These are phyloP conservation scores for Podospora australis DNA, from an alignment of 495 filamentous ascomycete genomes.

Conservation along the genomic window DNA sequence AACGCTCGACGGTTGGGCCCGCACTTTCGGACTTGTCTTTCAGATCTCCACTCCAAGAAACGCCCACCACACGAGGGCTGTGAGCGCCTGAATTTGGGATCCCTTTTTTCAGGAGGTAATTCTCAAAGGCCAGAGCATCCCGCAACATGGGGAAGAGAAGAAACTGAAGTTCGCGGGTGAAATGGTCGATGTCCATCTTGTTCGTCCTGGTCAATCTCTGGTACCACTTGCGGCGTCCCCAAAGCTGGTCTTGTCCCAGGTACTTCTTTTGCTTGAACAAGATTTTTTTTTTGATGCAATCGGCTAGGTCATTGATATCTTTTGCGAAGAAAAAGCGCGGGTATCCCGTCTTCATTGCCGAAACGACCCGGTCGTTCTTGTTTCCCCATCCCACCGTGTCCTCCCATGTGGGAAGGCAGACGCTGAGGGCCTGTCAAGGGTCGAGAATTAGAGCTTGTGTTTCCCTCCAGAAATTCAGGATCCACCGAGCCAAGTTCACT, in stretches of 20 bases:
- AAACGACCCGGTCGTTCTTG: constrained; percentile 16
- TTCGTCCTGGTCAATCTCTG: not conserved
- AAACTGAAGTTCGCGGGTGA: too few relatives aligned
- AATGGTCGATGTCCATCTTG: not conserved
- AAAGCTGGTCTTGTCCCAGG: too few relatives aligned
- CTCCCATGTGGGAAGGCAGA: constrained; percentile 24
- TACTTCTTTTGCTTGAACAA: not conserved
- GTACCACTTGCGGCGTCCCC: not conserved
- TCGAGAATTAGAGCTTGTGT: too few relatives aligned
- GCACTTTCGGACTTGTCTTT: not conserved
- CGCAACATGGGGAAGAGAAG: too few relatives aligned
- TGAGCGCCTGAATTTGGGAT: too few relatives aligned
- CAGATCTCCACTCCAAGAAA: not conserved
- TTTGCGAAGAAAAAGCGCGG: constrained; percentile 23
- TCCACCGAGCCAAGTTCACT: too few relatives aligned
- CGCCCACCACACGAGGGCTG: too few relatives aligned
- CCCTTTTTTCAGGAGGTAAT: too few relatives aligned
- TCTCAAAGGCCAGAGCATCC: too few relatives aligned
- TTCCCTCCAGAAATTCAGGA: too few relatives aligned
- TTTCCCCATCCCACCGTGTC: constrained; percentile 24
- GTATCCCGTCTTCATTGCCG: constrained; percentile 21
- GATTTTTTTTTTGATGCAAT: not conserved
- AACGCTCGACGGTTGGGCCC: not conserved
- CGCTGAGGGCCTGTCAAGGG: constrained; percentile 19
- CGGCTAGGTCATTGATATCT: constrained; percentile 8